phyloP scores from a whole-genome alignment of 2,329 filamentous ascomycete genomes.

The Colletotrichum phormii region DNA sequence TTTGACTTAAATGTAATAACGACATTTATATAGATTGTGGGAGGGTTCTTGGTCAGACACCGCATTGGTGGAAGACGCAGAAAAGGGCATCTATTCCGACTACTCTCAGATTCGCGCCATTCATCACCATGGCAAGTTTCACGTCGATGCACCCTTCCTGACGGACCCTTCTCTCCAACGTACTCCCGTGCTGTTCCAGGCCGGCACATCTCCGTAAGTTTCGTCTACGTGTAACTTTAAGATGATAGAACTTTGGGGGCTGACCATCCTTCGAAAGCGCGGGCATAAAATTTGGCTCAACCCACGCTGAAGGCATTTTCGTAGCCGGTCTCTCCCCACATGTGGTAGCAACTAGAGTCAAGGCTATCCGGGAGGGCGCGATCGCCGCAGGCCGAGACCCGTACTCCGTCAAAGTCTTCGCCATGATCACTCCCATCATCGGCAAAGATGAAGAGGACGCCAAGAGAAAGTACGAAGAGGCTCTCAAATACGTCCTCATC shows the following conservation, averaged over 20 bases:
- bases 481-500: constrained; percentile 63
- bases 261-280: constrained; percentile 47
- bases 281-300: constrained; percentile 66
- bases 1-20: not conserved
- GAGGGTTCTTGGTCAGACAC: constrained; percentile 27
- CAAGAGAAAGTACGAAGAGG: constrained; percentile 60
- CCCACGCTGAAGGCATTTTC: constrained; percentile 71
- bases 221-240: not conserved
- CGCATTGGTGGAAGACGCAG: constrained; percentile 8
- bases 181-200: constrained; percentile 69
- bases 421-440: constrained; percentile 61
- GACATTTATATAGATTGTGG: not conserved
- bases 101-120: constrained; percentile 17
- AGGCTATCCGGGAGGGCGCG: constrained; percentile 64
- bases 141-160: constrained; percentile 24
- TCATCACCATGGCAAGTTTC: constrained; percentile 22
- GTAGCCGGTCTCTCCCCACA: constrained; percentile 64
- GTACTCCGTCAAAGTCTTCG: constrained; percentile 66
- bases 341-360: constrained; percentile 61
- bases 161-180: constrained; percentile 65
- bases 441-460: constrained; percentile 65
- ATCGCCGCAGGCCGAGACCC: constrained; percentile 65
- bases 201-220: constrained; percentile 60
- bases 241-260: not conserved
- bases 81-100: constrained; percentile 16